These are phyloP conservation scores for Penstemon newberryi DNA, from an alignment of 257 asterid species.

Conservation along the genomic window DNA sequence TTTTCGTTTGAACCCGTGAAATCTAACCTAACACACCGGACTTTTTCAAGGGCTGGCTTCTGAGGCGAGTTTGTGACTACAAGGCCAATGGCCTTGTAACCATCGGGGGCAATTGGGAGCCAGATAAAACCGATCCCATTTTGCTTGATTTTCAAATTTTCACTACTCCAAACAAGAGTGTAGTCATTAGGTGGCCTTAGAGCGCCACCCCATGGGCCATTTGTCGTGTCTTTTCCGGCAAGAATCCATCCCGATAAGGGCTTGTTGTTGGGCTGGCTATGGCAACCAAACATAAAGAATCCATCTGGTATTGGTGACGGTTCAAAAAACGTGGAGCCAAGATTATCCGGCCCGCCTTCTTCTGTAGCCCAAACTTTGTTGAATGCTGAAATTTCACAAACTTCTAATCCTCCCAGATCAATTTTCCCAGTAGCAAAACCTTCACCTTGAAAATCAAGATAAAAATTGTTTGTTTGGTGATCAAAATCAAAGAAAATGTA, in stretches of 20 bases:
- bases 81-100: slow-evolving; percentile 55
- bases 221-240: slow-evolving; percentile 52
- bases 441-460: slow-evolving; percentile 37
- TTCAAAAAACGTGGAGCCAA: slow-evolving; percentile 69
- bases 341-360: slow-evolving; percentile 78
- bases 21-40: slow-evolving; percentile 49
- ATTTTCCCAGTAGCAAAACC: slow-evolving; percentile 57
- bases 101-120: slow-evolving; percentile 53
- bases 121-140: slow-evolving; percentile 51
- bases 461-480: background rate
- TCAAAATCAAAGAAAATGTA: background rate
- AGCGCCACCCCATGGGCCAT: slow-evolving; percentile 21
- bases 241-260: slow-evolving; percentile 68
- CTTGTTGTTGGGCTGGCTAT: slow-evolving; percentile 65
- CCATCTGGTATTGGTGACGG: slow-evolving; percentile 70
- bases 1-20: slow-evolving; percentile 42
- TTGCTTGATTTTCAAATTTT: slow-evolving; percentile 39
- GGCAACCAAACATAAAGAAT: slow-evolving; percentile 68
- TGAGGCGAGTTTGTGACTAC: slow-evolving; percentile 45
- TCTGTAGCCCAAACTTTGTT: slow-evolving; percentile 54
- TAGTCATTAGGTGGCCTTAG: slow-evolving; percentile 55
- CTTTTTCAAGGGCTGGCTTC: slow-evolving; percentile 46
- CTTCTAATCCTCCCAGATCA: slow-evolving; percentile 68
- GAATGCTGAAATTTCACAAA: slow-evolving; percentile 49
- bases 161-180: slow-evolving; percentile 61